These are phyloP conservation scores for Withania somnifera DNA, from an alignment of 305 asterid species.

Conservation along the genomic window DNA sequence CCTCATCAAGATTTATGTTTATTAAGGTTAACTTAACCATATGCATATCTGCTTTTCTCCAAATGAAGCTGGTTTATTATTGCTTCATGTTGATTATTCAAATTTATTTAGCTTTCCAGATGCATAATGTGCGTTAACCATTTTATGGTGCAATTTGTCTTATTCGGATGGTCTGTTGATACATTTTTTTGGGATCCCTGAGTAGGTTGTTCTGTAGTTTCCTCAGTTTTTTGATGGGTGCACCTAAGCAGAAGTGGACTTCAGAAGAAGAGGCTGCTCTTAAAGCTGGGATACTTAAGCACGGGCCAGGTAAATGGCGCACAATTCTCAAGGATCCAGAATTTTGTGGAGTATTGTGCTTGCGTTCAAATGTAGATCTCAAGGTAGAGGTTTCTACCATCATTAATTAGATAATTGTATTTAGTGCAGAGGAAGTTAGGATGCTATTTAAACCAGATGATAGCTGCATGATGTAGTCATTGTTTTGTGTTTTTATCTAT, in stretches of 20 bases:
- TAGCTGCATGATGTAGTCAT: neutral
- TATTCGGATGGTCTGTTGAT: neutral
- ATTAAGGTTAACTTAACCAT: neutral
- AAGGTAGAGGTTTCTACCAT: conserved; percentile 37
- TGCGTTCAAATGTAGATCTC: conserved; percentile 96
- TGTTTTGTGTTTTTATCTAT: conserved; percentile 2
- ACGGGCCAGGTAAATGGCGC: conserved; percentile 98
- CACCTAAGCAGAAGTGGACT: conserved; percentile 99
- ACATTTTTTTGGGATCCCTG: neutral
- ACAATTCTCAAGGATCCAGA: conserved; percentile 93
- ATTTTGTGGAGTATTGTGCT: conserved; percentile 62
- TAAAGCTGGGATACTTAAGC: conserved; percentile 93
- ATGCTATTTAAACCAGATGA: neutral
- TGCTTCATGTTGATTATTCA: neutral
- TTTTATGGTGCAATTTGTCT: neutral
- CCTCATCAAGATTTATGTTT: neutral
- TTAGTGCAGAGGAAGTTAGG: neutral
- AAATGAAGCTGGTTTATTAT: neutral
- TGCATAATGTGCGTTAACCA: neutral
- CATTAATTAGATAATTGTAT: neutral
- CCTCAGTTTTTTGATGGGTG: conserved; percentile 54
- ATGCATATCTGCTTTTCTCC: neutral
- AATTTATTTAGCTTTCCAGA: neutral
- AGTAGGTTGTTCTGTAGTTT: neutral
- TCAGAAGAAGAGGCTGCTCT: conserved; percentile 99